Base-by-base conservation (phyloP, 495 filamentous ascomycete genomes). In the Hypomontagnella monticulosa region DNA sequence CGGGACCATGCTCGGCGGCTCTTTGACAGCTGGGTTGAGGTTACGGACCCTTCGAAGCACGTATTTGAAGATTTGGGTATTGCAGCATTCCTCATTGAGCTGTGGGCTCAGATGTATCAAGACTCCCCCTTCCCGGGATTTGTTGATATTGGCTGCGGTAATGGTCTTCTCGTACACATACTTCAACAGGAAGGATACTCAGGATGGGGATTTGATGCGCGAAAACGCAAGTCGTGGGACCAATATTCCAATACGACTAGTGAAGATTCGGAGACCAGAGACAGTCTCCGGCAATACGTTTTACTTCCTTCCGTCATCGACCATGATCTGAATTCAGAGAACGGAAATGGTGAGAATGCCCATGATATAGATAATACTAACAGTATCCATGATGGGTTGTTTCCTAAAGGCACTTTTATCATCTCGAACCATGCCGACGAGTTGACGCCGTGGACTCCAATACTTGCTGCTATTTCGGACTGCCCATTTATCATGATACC, bases 391-490 rank as follows among this genome's bases (percentile, higher is more conserved):
- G 80, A 90, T 32, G 95, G 93, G 42, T 69, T 81, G 36, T 97
- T 97, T 71, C 84, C 85, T 0, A 70, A 76, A 27, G 87, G 87
- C 27, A 96, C 92, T 0, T 99, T 99, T 69, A 90, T 99, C 53
- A 93, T 99, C 61, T 94, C 92, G 41, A 98, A 98, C 70, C 95
- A 98, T 71, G 92, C 95, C 16, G 95, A 99, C 73, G 93, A 99
- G 76, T 81, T 99, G 9, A 98, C 96, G 1, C 84, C 91, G 4
- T 99, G 95, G 95, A 97, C 96, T 0, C 96, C 95, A 1, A 83
- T 97, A 32, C 84, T 99, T 42, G 92, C 93, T 27, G 85, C 87
- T 27, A 78, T 91, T 1, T 91, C 91, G 15, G 67, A 83, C 12
- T 89, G 84, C 48, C 90, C 93, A 0, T 99, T 97, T 68, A 85